Percentiles rank a stretch among this genome's conserved stretches.
Conservation (phyloP, 306 rosid genomes). For the Hippophae gyantsensis region DNA sequence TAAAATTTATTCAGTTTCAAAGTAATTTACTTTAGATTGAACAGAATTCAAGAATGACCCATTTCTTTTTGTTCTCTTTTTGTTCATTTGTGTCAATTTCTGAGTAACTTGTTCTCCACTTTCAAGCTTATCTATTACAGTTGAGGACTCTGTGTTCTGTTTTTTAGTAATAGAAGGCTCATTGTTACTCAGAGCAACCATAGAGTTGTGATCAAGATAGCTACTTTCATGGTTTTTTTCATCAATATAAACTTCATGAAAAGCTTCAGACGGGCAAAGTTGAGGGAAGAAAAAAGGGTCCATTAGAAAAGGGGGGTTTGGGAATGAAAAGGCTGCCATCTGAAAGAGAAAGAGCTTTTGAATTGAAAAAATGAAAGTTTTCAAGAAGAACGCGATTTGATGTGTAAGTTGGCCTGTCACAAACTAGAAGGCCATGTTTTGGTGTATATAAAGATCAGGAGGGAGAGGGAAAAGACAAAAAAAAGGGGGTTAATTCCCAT, state of each 20-base stretch:
- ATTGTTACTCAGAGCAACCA: conserved; percentile 28
- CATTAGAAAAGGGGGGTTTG: conserved; percentile 35
- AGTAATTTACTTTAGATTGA: conserved; percentile 36
- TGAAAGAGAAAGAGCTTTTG: conserved; percentile 14
- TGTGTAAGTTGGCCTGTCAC: conserved; percentile 27
- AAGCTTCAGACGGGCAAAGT: conserved; percentile 12
- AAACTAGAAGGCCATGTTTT: conserved; percentile 27
- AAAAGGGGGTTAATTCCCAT: conserved; percentile 11
- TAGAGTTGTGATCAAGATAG: conserved; percentile 38
- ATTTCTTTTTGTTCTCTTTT: conserved; percentile 37
- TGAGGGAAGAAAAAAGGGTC: conserved; percentile 33
- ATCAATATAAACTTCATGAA: conserved; percentile 14
- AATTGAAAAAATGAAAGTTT: conserved; percentile 11
- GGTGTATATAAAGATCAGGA: conserved; percentile 30
- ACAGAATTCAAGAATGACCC: conserved; percentile 24
- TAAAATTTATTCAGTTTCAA: neutral
- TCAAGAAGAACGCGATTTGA: conserved; percentile 24
- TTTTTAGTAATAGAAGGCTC: conserved; percentile 41
- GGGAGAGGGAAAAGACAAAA: neutral
- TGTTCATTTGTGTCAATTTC: conserved; percentile 30
- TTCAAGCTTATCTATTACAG: conserved; percentile 61
- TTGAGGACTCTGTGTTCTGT: conserved; percentile 48
- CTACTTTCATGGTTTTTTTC: conserved; percentile 29
- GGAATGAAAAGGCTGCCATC: conserved; percentile 72
- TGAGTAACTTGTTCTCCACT: conserved; percentile 63